phyloP scores from a whole-genome alignment of 345 rosid species.

The Zanthoxylum bungeanum region DNA sequence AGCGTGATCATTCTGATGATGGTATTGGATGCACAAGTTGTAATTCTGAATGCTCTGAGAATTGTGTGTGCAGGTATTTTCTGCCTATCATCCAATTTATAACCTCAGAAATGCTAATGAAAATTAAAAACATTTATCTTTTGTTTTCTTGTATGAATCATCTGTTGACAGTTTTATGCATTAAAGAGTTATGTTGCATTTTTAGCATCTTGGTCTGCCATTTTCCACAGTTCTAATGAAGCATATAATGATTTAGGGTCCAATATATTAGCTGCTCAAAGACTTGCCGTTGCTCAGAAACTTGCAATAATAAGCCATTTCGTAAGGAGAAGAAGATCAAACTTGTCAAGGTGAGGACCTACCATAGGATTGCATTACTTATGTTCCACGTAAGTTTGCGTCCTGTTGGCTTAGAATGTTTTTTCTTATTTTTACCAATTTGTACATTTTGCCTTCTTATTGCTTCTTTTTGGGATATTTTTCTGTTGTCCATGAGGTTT shows the following conservation, averaged over 20 bases:
- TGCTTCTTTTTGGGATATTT: not conserved
- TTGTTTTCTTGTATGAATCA: not conserved
- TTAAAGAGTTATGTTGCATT: not conserved
- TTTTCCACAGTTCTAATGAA: slow-evolving; percentile 5
- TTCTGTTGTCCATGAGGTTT: slow-evolving; percentile 9
- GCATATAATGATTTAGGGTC: slow-evolving; percentile 40
- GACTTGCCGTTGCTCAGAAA: slow-evolving; percentile 75
- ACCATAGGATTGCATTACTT: not conserved
- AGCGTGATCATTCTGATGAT: slow-evolving; percentile 59
- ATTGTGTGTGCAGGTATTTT: slow-evolving; percentile 87
- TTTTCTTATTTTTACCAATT: not conserved
- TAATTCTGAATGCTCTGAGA: slow-evolving; percentile 61
- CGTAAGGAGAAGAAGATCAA: slow-evolving; percentile 84
- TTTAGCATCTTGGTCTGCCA: not conserved
- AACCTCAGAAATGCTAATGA: not conserved
- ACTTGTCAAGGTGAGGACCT: slow-evolving; percentile 61
- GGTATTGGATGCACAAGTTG: slow-evolving; percentile 88
- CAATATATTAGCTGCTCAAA: slow-evolving; percentile 93
- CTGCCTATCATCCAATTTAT: not conserved
- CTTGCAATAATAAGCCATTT: slow-evolving; percentile 82
- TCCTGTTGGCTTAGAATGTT: not conserved
- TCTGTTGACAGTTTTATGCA: not conserved
- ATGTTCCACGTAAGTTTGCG: not conserved
- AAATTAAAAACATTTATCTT: not conserved
- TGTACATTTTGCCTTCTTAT: not conserved